Evolutionary conservation across 1,139 yeast genomes (phyloP), one percentile per base, ranked within the genome.

Genomic region (Trichomonascaceae sp.): DNA sequence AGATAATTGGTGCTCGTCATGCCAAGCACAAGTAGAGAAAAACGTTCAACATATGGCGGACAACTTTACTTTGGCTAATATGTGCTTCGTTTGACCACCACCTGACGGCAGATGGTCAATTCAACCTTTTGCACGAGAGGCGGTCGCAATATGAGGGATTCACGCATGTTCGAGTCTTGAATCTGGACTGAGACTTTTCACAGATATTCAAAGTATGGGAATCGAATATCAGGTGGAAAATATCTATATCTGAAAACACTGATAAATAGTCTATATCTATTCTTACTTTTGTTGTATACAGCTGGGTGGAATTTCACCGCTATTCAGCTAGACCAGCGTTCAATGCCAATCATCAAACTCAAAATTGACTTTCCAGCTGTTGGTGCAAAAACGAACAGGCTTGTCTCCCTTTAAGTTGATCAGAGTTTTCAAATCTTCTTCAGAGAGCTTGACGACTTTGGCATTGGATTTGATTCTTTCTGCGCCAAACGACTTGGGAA

Each of bases 401-500:
- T 50, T 30, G 36, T 44, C 52, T 12, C 47, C 47, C 45, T 44
- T 44, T 9, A 50, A 38, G 32, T 50, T 38, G 24, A 50, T 22
- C 41, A 51, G 22, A 9, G 47, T 43, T 43, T 51, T 15, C 19
- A 47, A 19, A 30, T 87, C 89, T 50, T 77, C 85, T 8, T 75
- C 74, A 2, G 75, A 61, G 51, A 87, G 72, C 10, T 74, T 73
- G 50, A 84, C 70, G 18, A 77, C 70, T 58, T 79, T 67, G 55
- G 79, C 71, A 71, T 87, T 87, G 53, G 78, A 69, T 49, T 66
- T 76, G 58, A 87, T 77, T 72, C 95, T 80, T 9, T 70, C 66
- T 8, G 80, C 77, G 41, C 78, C 82, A 49, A 79, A 78, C 24
- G 91, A 83, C 71, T 87, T 87, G 54, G 95, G 91, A 60, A 87